Base-by-base conservation (phyloP, 2,329 filamentous ascomycete species). In the Tothia fuscella region DNA sequence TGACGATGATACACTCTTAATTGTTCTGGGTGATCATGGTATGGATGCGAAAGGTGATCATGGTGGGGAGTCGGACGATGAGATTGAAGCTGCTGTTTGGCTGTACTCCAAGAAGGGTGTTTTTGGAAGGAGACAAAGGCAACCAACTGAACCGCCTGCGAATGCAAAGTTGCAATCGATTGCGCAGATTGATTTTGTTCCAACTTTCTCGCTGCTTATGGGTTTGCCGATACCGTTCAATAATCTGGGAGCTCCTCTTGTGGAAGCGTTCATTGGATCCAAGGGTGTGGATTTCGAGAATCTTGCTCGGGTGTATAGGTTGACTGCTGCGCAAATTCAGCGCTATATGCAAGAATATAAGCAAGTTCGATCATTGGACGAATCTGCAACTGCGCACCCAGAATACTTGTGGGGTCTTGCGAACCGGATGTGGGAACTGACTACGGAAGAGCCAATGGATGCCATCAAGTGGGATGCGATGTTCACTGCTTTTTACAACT, bases 11-110 rank as follows among this genome's bases (percentile, higher is more conserved):
- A 98, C 91, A 0, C 67, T 98, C 17, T 67, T 98, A 26, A 78
- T 98, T 16, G 83, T 98, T 12, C 93, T 98, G 86, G 91, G 91
- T n/a, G 91, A 98, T 57, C 91, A 98, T 56, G 91, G 91, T 9
- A 98, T 98, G 91, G 91, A 98, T 59, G 69, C 75, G 46, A 96
- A 98, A 64, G 91, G 91, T 14, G 91, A 98, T 50, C 91, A 98
- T 56, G 91, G 91, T n/a, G 91, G 91, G 42, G 91, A 98, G 65
- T 95, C 89, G 24, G 85, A 95, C 51, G 87, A 96, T 49, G 91
- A 98, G 59, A 76, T 98, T 5, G 79, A 98, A 60, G 87, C 91
- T 43, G 87, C 91, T 2, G 62, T 98, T 35, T 98, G 91, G 89
- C 93, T 98, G 87, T 98, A 96, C 59, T 93, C 91, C 1, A 93